A percentile compares a stretch with the other conserved stretches of the same genome.
Conservation (phyloP, 2,329 filamentous ascomycete species). For the Fusarium buharicum region DNA sequence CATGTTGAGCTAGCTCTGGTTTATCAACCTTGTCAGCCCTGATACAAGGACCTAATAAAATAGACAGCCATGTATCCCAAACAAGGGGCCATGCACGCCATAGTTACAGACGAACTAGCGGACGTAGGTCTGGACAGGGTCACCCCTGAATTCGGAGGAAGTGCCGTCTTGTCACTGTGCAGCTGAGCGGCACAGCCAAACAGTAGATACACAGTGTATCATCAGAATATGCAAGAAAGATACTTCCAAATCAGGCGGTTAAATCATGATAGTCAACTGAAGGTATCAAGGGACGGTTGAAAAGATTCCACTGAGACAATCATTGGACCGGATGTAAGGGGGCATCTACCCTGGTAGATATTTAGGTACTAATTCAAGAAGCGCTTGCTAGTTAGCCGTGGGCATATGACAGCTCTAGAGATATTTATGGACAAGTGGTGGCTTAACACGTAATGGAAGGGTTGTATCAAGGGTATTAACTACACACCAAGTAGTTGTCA, state of each 20-base stretch:
- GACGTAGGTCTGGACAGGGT: slow-evolving; percentile 1
- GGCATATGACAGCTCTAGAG: neutral
- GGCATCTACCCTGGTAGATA: neutral
- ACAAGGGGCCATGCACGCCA: slow-evolving; percentile 29
- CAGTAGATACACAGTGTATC: neutral
- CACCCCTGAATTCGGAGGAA: slow-evolving; percentile 17
- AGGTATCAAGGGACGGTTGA: neutral
- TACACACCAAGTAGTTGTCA: neutral
- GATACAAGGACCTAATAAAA: slow-evolving; percentile 3
- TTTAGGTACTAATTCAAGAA: neutral
- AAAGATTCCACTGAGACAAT: neutral
- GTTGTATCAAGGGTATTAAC: neutral
- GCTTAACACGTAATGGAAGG: neutral
- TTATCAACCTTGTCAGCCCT: slow-evolving; percentile 1
- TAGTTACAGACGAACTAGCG: slow-evolving; percentile 20
- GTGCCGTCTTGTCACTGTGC: neutral
- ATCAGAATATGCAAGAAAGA: neutral
- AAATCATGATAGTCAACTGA: neutral
- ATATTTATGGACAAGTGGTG: neutral
- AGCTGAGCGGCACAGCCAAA: neutral
- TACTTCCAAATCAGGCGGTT: neutral
- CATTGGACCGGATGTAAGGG: slow-evolving; percentile 10
- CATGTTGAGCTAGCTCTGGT: slow-evolving; percentile 7
- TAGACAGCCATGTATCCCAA: neutral
- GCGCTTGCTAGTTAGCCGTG: too few relatives aligned